A percentile compares a stretch with the other conserved stretches of the same genome.
Evolutionary conservation across 2,329 filamentous ascomycete species (phyloP).

Genomic region (Penicillium sp.): DNA sequence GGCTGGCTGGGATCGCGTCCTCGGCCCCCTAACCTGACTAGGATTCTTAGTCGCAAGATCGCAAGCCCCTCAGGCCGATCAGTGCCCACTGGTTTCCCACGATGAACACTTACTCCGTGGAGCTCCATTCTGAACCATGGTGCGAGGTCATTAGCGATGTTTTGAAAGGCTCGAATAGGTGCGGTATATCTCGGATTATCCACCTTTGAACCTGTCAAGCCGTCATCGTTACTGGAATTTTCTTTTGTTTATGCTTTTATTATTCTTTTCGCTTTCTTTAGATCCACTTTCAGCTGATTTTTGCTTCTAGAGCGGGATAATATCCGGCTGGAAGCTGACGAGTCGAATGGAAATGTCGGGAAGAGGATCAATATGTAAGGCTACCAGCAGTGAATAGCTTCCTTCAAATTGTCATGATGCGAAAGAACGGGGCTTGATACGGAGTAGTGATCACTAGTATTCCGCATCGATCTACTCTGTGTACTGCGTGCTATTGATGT

Average conservation of each 20-base stretch:
- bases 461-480: no score
- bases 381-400: background rate
- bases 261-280: background rate
- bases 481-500: no score
- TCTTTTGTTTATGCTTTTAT: background rate
- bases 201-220: background rate
- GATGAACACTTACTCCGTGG: constrained; percentile 16
- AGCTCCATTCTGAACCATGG: constrained; percentile 7
- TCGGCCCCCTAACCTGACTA: constrained; percentile 16
- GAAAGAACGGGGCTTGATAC: background rate
- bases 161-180: background rate
- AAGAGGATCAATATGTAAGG: background rate
- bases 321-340: background rate
- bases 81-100: constrained; percentile 21
- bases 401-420: background rate
- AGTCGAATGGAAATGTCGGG: no score
- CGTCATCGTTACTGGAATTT: background rate
- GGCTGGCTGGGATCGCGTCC: constrained; percentile 24
- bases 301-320: background rate
- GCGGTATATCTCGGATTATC: background rate
- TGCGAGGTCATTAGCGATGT: background rate
- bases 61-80: constrained; percentile 21
- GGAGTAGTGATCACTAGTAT: no score
- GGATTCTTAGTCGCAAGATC: constrained; percentile 22
- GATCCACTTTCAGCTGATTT: background rate